phyloP scores from a whole-genome alignment of 192 early-diverging fungal species.

The Phycomyces nitens region DNA sequence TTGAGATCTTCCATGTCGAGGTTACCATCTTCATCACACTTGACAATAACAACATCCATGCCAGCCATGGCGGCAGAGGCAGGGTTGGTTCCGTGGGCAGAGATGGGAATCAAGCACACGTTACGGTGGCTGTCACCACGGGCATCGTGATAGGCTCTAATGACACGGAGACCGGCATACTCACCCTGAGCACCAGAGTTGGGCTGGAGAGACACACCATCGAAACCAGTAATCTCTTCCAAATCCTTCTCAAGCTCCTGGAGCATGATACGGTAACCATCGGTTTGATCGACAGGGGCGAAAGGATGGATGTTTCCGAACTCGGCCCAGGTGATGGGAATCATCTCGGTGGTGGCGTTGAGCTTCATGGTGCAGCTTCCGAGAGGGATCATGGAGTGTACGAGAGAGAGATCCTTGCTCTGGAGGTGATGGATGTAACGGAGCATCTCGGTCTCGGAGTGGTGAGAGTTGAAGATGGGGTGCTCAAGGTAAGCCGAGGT shows the following conservation, averaged over 20 bases:
- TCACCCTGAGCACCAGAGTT: conserved; percentile 99
- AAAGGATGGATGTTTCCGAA: conserved; percentile 96
- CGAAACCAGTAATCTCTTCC: conserved; percentile 91
- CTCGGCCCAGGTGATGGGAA: conserved; percentile 99
- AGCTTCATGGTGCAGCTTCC: conserved; percentile 99
- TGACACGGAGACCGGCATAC: conserved; percentile 93
- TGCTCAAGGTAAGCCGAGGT: conserved; percentile 81
- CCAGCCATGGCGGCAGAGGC: conserved; percentile 98
- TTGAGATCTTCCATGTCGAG: conserved; percentile 88
- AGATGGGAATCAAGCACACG: conserved; percentile 95
- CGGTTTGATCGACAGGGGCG: conserved; percentile 90
- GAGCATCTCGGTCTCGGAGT: conserved; percentile 98
- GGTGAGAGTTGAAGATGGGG: conserved; percentile 92
- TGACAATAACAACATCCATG: conserved; percentile 88
- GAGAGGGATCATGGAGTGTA: conserved; percentile 98
- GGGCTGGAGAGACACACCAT: conserved; percentile 90
- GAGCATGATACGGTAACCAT: conserved; percentile 88
- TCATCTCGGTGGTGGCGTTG: conserved; percentile 99
- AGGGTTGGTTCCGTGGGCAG: conserved; percentile 99
- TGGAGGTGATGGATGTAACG: conserved; percentile 94
- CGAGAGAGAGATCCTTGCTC: conserved; percentile 97
- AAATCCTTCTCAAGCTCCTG: conserved; percentile 87
- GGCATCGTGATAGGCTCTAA: conserved; percentile 88
- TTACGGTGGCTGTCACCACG: conserved; percentile 82
- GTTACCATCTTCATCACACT: conserved; percentile 90